phyloP scores from a whole-genome alignment of 1,284 basidiomycete genomes.

The Puccinia triticina region DNA sequence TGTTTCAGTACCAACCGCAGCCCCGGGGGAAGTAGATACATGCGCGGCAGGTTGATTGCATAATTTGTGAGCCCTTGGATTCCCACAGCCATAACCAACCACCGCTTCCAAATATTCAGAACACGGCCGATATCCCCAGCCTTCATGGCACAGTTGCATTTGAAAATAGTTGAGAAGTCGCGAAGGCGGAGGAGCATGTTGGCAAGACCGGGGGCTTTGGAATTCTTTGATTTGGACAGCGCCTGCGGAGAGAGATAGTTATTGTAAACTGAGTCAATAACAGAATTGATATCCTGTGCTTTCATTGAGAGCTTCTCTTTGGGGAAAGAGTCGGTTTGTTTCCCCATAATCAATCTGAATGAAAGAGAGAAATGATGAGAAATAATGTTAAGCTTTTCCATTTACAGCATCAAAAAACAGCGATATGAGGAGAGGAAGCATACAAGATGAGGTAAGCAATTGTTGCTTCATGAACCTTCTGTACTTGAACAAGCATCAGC shows the following conservation, averaged over 20 bases:
- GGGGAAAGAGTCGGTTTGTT: neutral
- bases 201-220: neutral
- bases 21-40: neutral
- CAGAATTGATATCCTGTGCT: no score
- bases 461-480: no score
- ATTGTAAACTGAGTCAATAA: neutral
- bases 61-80: neutral
- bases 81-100: neutral
- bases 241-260: neutral
- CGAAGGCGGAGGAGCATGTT: neutral
- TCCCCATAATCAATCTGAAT: no score
- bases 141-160: constrained; percentile 4
- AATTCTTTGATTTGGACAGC: neutral
- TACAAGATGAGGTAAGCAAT: neutral
- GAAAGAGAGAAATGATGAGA: neutral
- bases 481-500: no score
- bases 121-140: neutral
- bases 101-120: neutral
- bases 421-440: neutral
- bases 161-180: neutral
- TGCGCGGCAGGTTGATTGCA: neutral
- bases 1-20: no score
- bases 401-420: no score
- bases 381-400: no score
- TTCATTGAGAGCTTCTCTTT: neutral